These are phyloP conservation scores for Exobasidium rhododendri DNA, from an alignment of 1,284 basidiomycete genomes.

Conservation along the genomic window DNA sequence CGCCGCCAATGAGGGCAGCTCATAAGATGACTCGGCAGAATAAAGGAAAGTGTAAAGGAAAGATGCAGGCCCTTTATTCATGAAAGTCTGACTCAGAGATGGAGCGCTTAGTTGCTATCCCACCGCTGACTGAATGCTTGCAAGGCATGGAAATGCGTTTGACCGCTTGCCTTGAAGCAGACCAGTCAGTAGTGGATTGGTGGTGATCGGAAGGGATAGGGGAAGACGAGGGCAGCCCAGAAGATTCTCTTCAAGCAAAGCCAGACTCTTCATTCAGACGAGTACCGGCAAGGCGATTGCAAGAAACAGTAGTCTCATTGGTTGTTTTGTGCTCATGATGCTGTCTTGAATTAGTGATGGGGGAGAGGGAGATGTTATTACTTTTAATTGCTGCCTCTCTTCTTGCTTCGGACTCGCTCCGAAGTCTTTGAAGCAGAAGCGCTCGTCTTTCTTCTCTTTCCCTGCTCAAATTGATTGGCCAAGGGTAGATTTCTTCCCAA, in stretches of 20 bases:
- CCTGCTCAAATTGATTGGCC: conserved; percentile 77
- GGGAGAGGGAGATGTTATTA: neutral
- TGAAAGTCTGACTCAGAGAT: neutral
- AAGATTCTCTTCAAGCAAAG: neutral
- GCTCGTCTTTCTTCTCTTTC: conserved; percentile 61
- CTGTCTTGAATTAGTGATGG: neutral
- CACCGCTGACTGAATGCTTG: neutral
- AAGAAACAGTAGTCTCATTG: neutral
- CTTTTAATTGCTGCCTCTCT: neutral
- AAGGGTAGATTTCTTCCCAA: conserved; percentile 69
- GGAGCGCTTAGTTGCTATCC: neutral
- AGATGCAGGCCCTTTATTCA: neutral
- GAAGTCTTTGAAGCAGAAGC: neutral
- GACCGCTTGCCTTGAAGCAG: neutral
- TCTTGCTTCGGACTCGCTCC: neutral
- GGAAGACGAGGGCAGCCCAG: neutral
- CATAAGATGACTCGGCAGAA: neutral
- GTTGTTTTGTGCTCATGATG: neutral
- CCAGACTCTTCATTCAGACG: too few species aligned
- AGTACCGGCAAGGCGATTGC: too few species aligned
- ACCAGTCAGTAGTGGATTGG: neutral
- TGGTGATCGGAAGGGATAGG: neutral
- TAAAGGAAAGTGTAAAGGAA: neutral
- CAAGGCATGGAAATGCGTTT: neutral
- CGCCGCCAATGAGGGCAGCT: neutral